Evolutionary conservation across 306 rosid genomes (phyloP).

Genomic region (Ammopiptanthus mongolicus): DNA sequence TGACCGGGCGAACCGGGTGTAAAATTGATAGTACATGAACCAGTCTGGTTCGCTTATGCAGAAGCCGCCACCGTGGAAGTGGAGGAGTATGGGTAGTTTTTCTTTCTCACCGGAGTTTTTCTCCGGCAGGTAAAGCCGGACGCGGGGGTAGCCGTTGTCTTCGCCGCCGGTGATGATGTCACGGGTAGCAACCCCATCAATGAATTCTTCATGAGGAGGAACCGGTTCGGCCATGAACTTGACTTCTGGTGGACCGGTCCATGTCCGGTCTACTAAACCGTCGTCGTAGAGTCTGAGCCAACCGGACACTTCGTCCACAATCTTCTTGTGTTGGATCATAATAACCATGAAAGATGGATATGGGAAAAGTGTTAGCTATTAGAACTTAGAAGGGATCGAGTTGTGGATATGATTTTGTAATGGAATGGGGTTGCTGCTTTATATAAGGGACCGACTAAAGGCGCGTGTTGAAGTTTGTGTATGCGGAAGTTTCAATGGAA

Average conservation of each 20-base stretch:
- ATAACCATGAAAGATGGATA: no score
- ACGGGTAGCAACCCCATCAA: slow-evolving; percentile 39
- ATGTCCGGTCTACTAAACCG: slow-evolving; percentile 60
- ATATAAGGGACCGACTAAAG: no score
- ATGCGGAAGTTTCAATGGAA: no score
- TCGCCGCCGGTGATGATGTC: slow-evolving; percentile 25
- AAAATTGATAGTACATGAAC: slow-evolving; percentile 54
- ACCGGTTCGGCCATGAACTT: slow-evolving; percentile 50
- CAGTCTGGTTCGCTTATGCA: slow-evolving; percentile 58
- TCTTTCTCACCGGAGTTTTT: not conserved
- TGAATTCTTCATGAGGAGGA: slow-evolving; percentile 40
- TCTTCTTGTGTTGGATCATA: slow-evolving; percentile 33
- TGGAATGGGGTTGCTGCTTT: no score
- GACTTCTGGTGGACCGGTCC: slow-evolving; percentile 51
- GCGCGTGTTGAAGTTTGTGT: no score
- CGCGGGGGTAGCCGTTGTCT: not conserved
- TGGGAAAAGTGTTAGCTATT: not conserved
- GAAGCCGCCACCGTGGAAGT: slow-evolving; percentile 79
- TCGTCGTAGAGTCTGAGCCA: slow-evolving; percentile 61
- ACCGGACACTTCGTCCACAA: slow-evolving; percentile 46
- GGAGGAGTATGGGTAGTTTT: slow-evolving; percentile 52
- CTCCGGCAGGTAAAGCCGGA: slow-evolving; percentile 50
- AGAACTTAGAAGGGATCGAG: not conserved
- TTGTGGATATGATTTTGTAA: not conserved
- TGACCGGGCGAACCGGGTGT: slow-evolving; percentile 27